These are phyloP conservation scores for Petrea volubilis DNA, from an alignment of 257 asterid species.

Conservation along the genomic window DNA sequence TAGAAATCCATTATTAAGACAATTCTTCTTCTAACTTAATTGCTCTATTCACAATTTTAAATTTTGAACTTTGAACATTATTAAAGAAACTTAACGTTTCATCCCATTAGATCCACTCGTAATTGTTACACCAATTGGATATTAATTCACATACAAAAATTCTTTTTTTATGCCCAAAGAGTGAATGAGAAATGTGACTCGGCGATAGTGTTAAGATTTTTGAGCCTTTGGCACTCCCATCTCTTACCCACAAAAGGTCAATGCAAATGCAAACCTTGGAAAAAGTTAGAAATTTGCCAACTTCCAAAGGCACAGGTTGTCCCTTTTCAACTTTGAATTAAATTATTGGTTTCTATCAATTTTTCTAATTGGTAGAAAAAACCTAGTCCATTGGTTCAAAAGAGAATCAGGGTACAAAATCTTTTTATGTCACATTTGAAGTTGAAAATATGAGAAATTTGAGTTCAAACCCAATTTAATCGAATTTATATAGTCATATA, in stretches of 20 bases:
- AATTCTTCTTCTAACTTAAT: no score
- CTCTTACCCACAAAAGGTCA: slow-evolving; percentile 22
- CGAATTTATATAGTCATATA: no score
- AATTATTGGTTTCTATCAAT: not conserved
- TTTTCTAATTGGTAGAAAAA: not conserved
- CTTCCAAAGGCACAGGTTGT: not conserved
- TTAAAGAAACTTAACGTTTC: no score
- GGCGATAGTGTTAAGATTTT: slow-evolving; percentile 34
- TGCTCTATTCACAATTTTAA: no score
- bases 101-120: no score
- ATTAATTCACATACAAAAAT: no score
- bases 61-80: no score
- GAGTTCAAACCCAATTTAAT: no score
- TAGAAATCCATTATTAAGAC: no score
- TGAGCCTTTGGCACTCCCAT: slow-evolving; percentile 7
- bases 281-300: not conserved
- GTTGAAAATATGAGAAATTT: no score
- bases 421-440: not conserved
- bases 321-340: slow-evolving; percentile 10
- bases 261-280: not conserved
- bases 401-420: not conserved
- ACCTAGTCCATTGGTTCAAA: not conserved
- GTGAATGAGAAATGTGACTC: slow-evolving; percentile 38
- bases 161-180: not conserved
- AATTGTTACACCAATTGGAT: no score